Base-by-base conservation (phyloP, 2,329 filamentous ascomycete species). In the Fulvia fulva region DNA sequence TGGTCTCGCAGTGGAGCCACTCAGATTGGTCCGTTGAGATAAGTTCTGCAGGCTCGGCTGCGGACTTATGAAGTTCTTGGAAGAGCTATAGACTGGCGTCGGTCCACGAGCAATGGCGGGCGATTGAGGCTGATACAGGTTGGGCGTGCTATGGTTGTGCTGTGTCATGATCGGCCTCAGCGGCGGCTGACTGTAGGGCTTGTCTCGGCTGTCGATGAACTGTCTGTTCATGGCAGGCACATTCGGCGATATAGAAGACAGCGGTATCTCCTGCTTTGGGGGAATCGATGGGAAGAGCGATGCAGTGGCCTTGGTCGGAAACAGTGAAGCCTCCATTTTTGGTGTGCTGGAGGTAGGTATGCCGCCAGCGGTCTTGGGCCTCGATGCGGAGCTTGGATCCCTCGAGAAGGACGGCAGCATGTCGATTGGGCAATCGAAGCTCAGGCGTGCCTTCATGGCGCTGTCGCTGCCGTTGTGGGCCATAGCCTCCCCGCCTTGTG, bases 181-280 rank as follows among this genome's bases (percentile, higher is more conserved):
- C 14, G 53, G 54, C 28, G 64, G 57, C 16, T 53, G 59, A 26
- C 61, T 64, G 57, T 70, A 71, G 8, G 70, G 65, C 60, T 66
- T 68, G 54, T 71, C 69, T 51, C 70, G 60, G 52, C 66, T 68
- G 57, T 71, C 70, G 56, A 72, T 66, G 64, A 70, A 70, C 21
- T 58, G 61, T 11, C 69, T 60, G 46, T 56, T 65, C 68, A 71
- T 71, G 12, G 64, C 56, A 6, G 67, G 64, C 30, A 60, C 57
- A 30, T 55, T 64, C n/a, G 59, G 51, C 6, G 62, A 46, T 6
- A 49, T 37, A 4, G 60, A 55, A 45, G 57, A 54, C 12, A 53
- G 25, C 26, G 52, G 57, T 32, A 30, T 49, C 12, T 57, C 51
- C 49, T 44, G 51, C 47, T 50, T 50, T 12, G 47, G 32, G n/a